phyloP scores from a whole-genome alignment of 129 eudicot species.

The Centella asiatica region DNA sequence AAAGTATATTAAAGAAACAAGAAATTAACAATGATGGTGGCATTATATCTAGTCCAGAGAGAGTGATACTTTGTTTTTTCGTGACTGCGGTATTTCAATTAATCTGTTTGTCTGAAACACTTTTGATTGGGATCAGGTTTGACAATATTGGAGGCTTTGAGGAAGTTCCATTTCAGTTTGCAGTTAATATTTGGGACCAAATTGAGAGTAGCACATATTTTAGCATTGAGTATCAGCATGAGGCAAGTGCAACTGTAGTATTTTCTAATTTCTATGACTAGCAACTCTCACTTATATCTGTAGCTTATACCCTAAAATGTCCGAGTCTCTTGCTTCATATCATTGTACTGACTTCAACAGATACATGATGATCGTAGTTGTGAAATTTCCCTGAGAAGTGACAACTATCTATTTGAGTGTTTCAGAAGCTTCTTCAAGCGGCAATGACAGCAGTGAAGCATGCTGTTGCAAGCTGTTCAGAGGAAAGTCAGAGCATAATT shows the following conservation, averaged over 20 bases:
- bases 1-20: too few species aligned
- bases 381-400: background rate
- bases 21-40: too few species aligned
- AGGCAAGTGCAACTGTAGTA: conserved; percentile 27
- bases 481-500: conserved; percentile 43
- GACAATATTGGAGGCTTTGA: conserved; percentile 36
- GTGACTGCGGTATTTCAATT: background rate
- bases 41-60: too few species aligned
- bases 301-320: background rate
- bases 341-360: background rate
- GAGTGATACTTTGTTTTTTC: background rate
- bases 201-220: conserved; percentile 24
- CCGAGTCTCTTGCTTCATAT: background rate
- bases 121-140: conserved; percentile 37
- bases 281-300: background rate
- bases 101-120: conserved; percentile 9
- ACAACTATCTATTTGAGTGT: conserved; percentile 1
- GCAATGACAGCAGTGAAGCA: conserved; percentile 62
- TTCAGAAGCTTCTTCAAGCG: conserved; percentile 70
- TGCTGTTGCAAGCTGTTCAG: conserved; percentile 62
- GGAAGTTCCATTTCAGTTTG: conserved; percentile 50
- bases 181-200: conserved; percentile 52
- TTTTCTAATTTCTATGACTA: background rate
- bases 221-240: conserved; percentile 22
- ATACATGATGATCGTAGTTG: background rate